phyloP scores from a whole-genome alignment of 2,329 filamentous ascomycete species.

The Xylaria sp. region DNA sequence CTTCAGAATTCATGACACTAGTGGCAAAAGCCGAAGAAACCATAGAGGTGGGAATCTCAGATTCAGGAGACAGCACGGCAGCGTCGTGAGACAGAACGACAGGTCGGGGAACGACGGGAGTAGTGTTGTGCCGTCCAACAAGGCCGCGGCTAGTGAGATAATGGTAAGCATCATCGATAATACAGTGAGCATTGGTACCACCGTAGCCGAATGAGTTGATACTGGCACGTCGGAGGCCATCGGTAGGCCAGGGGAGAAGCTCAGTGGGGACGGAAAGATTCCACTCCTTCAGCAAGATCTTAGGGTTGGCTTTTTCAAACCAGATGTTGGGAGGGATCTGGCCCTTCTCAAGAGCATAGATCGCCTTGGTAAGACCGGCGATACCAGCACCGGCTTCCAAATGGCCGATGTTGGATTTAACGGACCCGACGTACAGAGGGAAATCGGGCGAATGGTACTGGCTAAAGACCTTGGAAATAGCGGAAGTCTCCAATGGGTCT shows the following conservation, averaged over 20 bases:
- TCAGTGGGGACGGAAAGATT: conserved; percentile 37
- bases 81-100: conserved; percentile 21
- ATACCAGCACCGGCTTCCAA: conserved; percentile 38
- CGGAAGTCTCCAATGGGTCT: conserved; percentile 49
- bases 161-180: conserved; percentile 42
- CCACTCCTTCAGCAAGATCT: conserved; percentile 40
- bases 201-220: conserved; percentile 47
- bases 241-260: conserved; percentile 36
- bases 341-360: conserved; percentile 36
- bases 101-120: conserved; percentile 23
- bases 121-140: conserved; percentile 34
- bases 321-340: conserved; percentile 39
- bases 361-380: conserved; percentile 38
- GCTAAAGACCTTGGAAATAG: conserved; percentile 42
- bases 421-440: conserved; percentile 36
- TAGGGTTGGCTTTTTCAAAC: conserved; percentile 39
- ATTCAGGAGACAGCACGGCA: conserved; percentile 19
- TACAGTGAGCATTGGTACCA: conserved; percentile 45
- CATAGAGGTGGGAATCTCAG: conserved; percentile 23
- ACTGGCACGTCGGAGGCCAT: conserved; percentile 40
- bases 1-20: conserved; percentile 31
- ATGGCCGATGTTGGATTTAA: conserved; percentile 41
- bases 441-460: conserved; percentile 27
- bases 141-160: conserved; percentile 36
- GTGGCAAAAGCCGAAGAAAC: conserved; percentile 29